Base-by-base conservation (phyloP, 176 grass and related monocot genomes). In the Saccharum spontaneum region DNA sequence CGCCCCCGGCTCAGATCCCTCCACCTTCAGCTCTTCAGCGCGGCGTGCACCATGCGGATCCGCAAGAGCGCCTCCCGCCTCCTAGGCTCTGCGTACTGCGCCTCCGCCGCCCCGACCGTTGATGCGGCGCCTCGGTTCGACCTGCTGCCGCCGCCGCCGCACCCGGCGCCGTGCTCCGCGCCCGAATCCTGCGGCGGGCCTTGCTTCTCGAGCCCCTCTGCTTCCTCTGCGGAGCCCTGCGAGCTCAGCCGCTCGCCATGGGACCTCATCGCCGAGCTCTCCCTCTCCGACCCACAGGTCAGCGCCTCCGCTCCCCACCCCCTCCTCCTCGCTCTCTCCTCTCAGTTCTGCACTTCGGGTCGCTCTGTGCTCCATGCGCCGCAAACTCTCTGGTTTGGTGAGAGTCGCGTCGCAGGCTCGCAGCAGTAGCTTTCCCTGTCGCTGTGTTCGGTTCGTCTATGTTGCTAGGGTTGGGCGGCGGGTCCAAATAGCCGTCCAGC, bases 191-290 rank as follows among this genome's bases (percentile, higher is more conserved):
- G 22, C 4, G 15, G 4, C 0, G n/a, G 44, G 2, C 0, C 5
- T 10, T 16, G 50, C 2, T 36, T 22, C 60, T 7, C 36, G 8
- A 1, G 28, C 43, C 16, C 22, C 12, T 13, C 17, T 6, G 41
- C 79, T 44, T 52, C 86, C 10, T 39, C 82, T 8, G 33, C 24
- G 20, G 74, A 79, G 22, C 11, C 45, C 40, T 85, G 77, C 77
- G 44, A 85, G 85, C 77, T 87, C 67, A 90, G 54, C 76, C 44
- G 66, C 77, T 89, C 87, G 5, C 85, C 88, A 0, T 82, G 82
- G 85, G 91, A 93, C 67, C 81, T 85, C 6, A 78, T 90, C 57
- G 30, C 57, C 10, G 54, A 84, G 73, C 81, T 88, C 41, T 59
- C 63, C 63, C 12, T 66, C 63, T 33, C 63, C 63, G 26, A 66